Conservation (phyloP, 192 early-diverging fungal genomes). For the Pilaira anomala region DNA sequence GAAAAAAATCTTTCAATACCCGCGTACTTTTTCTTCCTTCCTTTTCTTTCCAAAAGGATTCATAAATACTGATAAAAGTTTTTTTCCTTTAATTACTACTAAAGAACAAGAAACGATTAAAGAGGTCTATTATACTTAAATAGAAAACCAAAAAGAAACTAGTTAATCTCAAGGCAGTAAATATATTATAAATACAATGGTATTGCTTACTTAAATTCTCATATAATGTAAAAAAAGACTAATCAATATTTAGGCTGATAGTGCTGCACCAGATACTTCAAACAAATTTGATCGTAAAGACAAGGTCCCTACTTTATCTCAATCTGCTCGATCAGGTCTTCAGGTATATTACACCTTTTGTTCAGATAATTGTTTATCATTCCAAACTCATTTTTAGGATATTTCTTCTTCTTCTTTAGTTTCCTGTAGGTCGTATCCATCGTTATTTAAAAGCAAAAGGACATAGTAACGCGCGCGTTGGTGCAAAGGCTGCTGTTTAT, state of each 20-base stretch:
- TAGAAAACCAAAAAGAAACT: too few relatives aligned
- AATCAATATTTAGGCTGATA: not conserved
- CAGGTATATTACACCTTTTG: slow-evolving; percentile 44
- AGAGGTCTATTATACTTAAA: not conserved
- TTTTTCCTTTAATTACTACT: not conserved
- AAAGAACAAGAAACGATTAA: not conserved
- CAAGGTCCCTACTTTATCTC: slow-evolving; percentile 51
- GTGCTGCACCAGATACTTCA: not conserved
- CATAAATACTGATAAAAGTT: too few relatives aligned
- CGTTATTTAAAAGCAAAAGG: slow-evolving; percentile 84
- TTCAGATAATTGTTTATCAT: too few relatives aligned
- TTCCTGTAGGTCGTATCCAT: slow-evolving; percentile 93
- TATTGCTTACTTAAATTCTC: not conserved
- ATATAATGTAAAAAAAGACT: not conserved
- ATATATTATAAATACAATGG: too few relatives aligned
- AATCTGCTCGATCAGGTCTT: slow-evolving; percentile 58
- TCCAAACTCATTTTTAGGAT: not conserved
- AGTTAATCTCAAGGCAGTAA: too few relatives aligned
- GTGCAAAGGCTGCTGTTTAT: slow-evolving; percentile 90
- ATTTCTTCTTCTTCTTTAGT: slow-evolving; percentile 55
- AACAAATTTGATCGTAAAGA: slow-evolving; percentile 29
- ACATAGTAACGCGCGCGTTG: slow-evolving; percentile 78
- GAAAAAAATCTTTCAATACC: too few relatives aligned
- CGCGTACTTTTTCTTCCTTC: not conserved
- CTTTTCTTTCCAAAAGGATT: not conserved